These are phyloP conservation scores for Populus tomentosa DNA, from an alignment of 441 rosid species.

Conservation along the genomic window DNA sequence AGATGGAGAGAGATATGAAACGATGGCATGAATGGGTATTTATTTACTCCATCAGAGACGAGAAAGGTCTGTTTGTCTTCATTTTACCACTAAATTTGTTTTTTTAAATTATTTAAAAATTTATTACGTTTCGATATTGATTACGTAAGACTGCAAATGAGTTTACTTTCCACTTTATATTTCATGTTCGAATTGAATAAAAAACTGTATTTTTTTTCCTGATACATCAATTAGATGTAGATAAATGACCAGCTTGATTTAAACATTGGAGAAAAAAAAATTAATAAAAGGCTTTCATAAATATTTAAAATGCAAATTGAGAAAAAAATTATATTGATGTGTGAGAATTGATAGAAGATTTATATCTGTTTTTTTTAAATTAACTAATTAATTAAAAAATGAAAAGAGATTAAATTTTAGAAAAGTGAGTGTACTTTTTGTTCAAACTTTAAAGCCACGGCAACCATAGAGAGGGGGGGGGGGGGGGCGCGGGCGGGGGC, in stretches of 20 bases:
- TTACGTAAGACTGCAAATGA: not conserved
- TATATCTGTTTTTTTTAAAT: too few species aligned
- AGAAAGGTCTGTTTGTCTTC: not conserved
- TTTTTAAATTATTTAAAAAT: not conserved
- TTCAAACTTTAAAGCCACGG: slow-evolving; percentile 43
- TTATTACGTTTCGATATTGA: not conserved
- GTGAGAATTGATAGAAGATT: too few species aligned
- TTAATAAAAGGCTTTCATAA: too few species aligned
- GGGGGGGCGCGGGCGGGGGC: not conserved
- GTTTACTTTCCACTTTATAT: not conserved
- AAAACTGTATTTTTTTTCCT: not conserved
- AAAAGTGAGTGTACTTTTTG: not conserved
- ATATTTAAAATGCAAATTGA: too few species aligned
- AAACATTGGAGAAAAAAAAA: not conserved
- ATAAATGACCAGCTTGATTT: too few species aligned
- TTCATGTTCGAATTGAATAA: not conserved
- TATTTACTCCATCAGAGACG: slow-evolving; percentile 1
- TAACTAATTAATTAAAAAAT: too few species aligned
- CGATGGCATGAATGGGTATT: slow-evolving; percentile 7
- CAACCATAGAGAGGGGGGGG: not conserved
- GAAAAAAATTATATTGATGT: too few species aligned
- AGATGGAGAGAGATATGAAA: not conserved
- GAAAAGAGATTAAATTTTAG: too few species aligned
- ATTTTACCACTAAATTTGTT: not conserved
- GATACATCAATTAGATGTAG: not conserved